Base-by-base conservation (phyloP, 805 yeast genomes). In the Ogataea parapolymorpha region DNA sequence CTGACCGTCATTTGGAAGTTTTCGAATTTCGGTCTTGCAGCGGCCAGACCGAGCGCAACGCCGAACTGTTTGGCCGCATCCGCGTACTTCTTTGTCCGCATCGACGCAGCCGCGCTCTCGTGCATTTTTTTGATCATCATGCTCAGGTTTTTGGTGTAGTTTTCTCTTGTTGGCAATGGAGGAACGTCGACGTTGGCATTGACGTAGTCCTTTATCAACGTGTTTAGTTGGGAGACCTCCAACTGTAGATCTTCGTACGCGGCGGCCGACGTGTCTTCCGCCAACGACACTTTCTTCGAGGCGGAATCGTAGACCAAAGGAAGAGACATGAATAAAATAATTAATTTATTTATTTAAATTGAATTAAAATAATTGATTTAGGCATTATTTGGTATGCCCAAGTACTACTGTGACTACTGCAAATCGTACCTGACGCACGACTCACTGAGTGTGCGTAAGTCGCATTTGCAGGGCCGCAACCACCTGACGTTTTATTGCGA, bases 341-440 rank as follows among this genome's bases (percentile, higher is more conserved):
- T 24, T 12, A 22, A 20, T 20, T 23, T 18, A 13, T 26, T 26
- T 27, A 35, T 15, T n/a, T 27, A 7, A 15, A 20, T 20, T 20
- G 7, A 17, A 26, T 15, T 12, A 13, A 20, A 20, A 14, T 13
- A 35, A 7, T 6, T 22, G 6, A 15, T 9, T 14, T 28, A 15
- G 16, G 12, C 12, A 28, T 5, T 11, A 9, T n/a, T 18, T 10
- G 29, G 22, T 12, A 80, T 82, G 89, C 82, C 80, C 3, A 75
- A 81, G 48, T 85, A 81, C 60, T 84, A 82, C 64, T 88, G 96
- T 62, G 93, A 84, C 51, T 88, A 87, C 59, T 88, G 96, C 59
- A 79, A 79, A 56, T 78, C 88, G 14, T 82, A 83, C 53, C 66
- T 89, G 43, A 88, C 96, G 1, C 96, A 88, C 59, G 95, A 87